Evolutionary conservation across 345 rosid genomes (phyloP).

Genomic region (Aquilaria sinensis): DNA sequence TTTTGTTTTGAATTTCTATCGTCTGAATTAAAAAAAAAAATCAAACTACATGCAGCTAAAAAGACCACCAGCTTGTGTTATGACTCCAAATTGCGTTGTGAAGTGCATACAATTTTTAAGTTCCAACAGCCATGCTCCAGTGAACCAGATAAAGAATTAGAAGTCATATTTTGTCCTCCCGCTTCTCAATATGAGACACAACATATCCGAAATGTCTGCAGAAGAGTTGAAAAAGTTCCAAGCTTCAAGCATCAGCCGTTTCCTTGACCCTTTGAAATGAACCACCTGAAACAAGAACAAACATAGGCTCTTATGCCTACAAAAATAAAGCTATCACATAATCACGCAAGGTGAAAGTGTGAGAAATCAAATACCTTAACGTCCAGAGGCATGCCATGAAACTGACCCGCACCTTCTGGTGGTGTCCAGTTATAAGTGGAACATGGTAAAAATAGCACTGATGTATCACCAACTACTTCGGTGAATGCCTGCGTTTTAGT

Average conservation of each 20-base stretch:
- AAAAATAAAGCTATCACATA: not conserved
- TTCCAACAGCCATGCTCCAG: not conserved
- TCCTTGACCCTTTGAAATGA: conserved; percentile 97
- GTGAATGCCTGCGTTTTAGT: conserved; percentile 52
- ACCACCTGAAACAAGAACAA: conserved; percentile 44
- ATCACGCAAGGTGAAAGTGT: not conserved
- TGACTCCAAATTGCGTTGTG: not conserved
- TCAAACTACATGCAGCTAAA: too few species aligned
- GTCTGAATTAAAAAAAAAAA: too few species aligned
- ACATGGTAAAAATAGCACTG: conserved; percentile 79
- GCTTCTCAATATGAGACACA: conserved; percentile 76
- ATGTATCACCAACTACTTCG: conserved; percentile 48
- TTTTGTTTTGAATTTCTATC: too few species aligned
- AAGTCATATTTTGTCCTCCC: conserved; percentile 96
- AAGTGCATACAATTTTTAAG: not conserved
- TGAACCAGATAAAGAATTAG: conserved; percentile 14
- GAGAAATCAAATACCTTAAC: conserved; percentile 52
- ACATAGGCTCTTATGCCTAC: not conserved
- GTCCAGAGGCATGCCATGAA: conserved; percentile 95
- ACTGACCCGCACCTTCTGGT: conserved; percentile 98
- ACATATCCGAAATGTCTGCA: conserved; percentile 54
- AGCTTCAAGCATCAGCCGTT: conserved; percentile 92
- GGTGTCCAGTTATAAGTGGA: conserved; percentile 92
- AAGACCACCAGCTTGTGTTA: too few species aligned
- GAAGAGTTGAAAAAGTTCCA: conserved; percentile 68